A percentile compares a stretch with the other conserved stretches of the same genome.
phyloP scores from a whole-genome alignment of 345 rosid genomes.

The Raphanus sativus region DNA sequence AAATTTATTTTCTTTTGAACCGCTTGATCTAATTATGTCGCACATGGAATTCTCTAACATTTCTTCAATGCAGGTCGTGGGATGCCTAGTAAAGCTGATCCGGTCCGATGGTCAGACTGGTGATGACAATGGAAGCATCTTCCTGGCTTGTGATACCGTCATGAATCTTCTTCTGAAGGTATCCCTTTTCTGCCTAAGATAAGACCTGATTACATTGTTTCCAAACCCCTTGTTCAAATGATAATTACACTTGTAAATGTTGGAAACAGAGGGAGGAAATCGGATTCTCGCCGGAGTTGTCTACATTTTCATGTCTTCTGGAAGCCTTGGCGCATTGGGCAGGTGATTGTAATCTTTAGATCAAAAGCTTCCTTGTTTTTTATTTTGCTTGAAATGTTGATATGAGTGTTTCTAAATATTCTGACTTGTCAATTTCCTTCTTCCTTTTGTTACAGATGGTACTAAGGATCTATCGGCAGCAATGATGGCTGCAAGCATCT shows the following conservation, averaged over 20 bases:
- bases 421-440: background rate
- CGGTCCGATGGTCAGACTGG: conserved; percentile 35
- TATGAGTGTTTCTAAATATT: background rate
- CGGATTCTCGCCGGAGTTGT: conserved; percentile 46
- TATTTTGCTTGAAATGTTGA: background rate
- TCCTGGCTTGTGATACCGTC: conserved; percentile 84
- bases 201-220: background rate
- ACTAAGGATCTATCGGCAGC: conserved; percentile 46
- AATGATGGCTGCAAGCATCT: conserved; percentile 83
- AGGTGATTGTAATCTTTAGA: conserved; percentile 45
- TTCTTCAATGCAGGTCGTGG: conserved; percentile 56
- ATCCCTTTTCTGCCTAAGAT: conserved; percentile 14
- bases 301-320: conserved; percentile 47
- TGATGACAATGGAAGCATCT: conserved; percentile 53
- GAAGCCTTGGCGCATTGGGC: conserved; percentile 68
- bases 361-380: background rate
- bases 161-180: conserved; percentile 89
- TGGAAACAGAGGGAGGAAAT: conserved; percentile 54
- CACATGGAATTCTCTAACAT: background rate
- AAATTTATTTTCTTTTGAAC: background rate
- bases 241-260: conserved; percentile 1
- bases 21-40: conserved; percentile 1
- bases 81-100: conserved; percentile 65
- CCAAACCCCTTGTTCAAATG: background rate
- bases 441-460: conserved; percentile 44